A percentile compares a stretch with the other conserved stretches of the same genome.
phyloP scores from a whole-genome alignment of 2,329 filamentous ascomycete species.

The Alternaria rosae region DNA sequence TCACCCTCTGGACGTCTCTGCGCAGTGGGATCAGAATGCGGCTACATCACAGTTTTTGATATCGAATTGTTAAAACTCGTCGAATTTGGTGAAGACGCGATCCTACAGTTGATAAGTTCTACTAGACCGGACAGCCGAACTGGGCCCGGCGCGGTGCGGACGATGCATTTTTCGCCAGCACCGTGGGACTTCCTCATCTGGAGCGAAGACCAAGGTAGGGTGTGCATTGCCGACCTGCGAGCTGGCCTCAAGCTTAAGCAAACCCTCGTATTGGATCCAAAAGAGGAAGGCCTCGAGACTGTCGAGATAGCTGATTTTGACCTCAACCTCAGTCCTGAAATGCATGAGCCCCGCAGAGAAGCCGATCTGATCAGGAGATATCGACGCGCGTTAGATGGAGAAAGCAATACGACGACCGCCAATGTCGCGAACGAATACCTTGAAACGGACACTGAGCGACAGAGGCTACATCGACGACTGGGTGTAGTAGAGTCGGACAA shows the following conservation, averaged over 20 bases:
- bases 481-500: constrained; percentile 52
- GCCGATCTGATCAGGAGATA: constrained; percentile 55
- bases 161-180: constrained; percentile 90
- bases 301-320: constrained; percentile 63
- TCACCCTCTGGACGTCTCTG: constrained; percentile 74
- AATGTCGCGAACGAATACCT: constrained; percentile 54
- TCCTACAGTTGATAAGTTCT: constrained; percentile 79
- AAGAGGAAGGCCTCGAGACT: constrained; percentile 64
- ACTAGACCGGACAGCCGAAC: constrained; percentile 71
- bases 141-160: constrained; percentile 77
- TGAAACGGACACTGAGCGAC: constrained; percentile 49
- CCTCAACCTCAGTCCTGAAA: constrained; percentile 39
- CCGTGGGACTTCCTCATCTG: constrained; percentile 91
- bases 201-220: constrained; percentile 84
- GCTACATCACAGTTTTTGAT: constrained; percentile 78
- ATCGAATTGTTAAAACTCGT: constrained; percentile 55
- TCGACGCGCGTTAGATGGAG: constrained; percentile 47
- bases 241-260: constrained; percentile 72
- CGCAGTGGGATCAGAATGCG: constrained; percentile 81
- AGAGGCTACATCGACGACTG: constrained; percentile 42
- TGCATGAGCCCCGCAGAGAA: constrained; percentile 60
- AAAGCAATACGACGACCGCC: constrained; percentile 48
- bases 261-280: constrained; percentile 69
- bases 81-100: constrained; percentile 63
- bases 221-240: constrained; percentile 77